A percentile compares a stretch with the other conserved stretches of the same genome.
Conservation (phyloP, 2,329 filamentous ascomycete genomes). For the Penicillium olsonii region DNA sequence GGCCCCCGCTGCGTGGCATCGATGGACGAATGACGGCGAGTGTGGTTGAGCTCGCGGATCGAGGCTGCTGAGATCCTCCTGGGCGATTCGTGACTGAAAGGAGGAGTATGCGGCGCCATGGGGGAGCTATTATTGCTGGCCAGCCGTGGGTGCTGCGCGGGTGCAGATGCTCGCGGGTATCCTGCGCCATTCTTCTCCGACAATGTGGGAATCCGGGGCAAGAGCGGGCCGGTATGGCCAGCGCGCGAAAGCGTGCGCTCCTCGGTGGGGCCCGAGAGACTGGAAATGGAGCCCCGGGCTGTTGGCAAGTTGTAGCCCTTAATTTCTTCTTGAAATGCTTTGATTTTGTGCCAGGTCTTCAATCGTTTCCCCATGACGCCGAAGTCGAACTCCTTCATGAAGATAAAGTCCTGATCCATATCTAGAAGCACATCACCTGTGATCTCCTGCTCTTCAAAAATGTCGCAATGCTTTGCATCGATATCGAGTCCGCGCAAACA, state of each 20-base stretch:
- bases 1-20: constrained; percentile 59
- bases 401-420: constrained; percentile 93
- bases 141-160: constrained; percentile 33
- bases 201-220: constrained; percentile 47
- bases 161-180: constrained; percentile 28
- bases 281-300: constrained; percentile 35
- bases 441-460: constrained; percentile 95
- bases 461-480: constrained; percentile 85
- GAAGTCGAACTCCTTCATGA: constrained; percentile 92
- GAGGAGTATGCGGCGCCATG: constrained; percentile 46
- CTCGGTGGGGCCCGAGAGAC: constrained; percentile 45
- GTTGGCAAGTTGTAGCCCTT: constrained; percentile 56
- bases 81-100: constrained; percentile 44
- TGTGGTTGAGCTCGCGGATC: constrained; percentile 78
- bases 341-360: constrained; percentile 97
- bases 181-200: constrained; percentile 34
- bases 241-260: constrained; percentile 49
- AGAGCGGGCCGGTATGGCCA: constrained; percentile 39
- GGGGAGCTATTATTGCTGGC: constrained; percentile 45
- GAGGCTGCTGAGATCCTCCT: constrained; percentile 75
- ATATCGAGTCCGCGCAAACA: constrained; percentile 84
- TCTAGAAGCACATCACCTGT: constrained; percentile 87
- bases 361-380: constrained; percentile 85
- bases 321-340: constrained; percentile 84
- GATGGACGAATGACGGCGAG: constrained; percentile 82